These are phyloP conservation scores for Carallia pectinifolia DNA, from an alignment of 345 rosid genomes.

Conservation along the genomic window DNA sequence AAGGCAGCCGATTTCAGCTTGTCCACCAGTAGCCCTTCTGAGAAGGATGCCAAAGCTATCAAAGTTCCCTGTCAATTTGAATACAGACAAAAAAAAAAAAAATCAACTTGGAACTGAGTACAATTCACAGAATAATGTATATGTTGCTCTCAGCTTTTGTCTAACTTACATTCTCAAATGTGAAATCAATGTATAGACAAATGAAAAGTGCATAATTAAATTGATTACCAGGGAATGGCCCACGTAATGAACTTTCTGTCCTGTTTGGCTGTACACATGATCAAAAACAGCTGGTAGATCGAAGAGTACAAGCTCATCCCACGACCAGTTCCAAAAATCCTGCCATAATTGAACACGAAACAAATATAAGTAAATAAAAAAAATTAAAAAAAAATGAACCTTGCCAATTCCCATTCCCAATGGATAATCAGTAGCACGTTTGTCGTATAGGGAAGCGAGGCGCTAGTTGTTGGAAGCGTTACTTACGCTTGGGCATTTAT, in stretches of 20 bases:
- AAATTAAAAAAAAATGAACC: not conserved
- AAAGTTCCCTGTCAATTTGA: conserved; percentile 63
- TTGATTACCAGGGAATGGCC: conserved; percentile 78
- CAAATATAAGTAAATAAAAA: not conserved
- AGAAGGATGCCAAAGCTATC: conserved; percentile 69
- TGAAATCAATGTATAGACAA: too few relatives aligned
- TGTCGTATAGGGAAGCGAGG: too few relatives aligned
- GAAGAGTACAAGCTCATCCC: conserved; percentile 76
- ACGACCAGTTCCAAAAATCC: conserved; percentile 91
- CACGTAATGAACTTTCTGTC: conserved; percentile 74
- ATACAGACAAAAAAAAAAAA: not conserved
- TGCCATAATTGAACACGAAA: conserved; percentile 17
- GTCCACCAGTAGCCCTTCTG: conserved; percentile 63
- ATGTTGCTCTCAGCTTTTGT: too few relatives aligned
- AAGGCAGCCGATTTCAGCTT: conserved; percentile 65
- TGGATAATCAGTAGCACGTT: too few relatives aligned
- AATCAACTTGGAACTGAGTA: not conserved
- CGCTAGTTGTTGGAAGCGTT: too few relatives aligned
- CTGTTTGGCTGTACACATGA: conserved; percentile 48
- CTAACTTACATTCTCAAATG: too few relatives aligned
- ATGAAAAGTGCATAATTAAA: too few relatives aligned
- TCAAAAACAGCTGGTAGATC: conserved; percentile 81
- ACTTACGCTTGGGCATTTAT: too few relatives aligned
- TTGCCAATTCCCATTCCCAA: not conserved
- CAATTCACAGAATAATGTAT: too few relatives aligned